Percentiles rank a stretch among this genome's conserved stretches.
phyloP scores from a whole-genome alignment of 345 rosid species.

The Salix caprea region DNA sequence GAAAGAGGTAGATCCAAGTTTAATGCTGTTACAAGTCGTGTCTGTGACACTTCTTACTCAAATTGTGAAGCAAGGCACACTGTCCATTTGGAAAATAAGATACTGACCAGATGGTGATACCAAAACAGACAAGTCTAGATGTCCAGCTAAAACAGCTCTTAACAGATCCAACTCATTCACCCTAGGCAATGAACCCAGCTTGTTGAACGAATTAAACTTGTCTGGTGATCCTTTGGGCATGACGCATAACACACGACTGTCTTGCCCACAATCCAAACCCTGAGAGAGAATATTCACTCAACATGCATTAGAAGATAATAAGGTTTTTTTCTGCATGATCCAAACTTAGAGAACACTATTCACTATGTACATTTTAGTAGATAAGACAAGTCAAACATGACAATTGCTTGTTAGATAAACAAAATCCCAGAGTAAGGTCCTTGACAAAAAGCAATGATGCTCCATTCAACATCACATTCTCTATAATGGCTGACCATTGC shows the following conservation, averaged over 20 bases:
- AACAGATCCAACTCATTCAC: slow-evolving; percentile 67
- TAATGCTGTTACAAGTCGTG: background rate
- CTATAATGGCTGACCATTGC: too few relatives aligned
- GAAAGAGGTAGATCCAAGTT: background rate
- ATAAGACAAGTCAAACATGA: background rate
- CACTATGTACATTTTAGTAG: background rate
- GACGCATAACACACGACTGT: slow-evolving; percentile 42
- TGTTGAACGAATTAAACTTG: slow-evolving; percentile 39
- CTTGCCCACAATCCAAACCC: slow-evolving; percentile 49
- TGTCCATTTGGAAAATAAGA: background rate
- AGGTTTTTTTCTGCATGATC: too few relatives aligned
- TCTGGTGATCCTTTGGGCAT: slow-evolving; percentile 49
- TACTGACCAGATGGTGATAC: slow-evolving; percentile 56
- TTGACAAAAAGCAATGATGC: too few relatives aligned
- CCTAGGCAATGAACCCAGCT: slow-evolving; percentile 50
- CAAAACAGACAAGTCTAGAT: slow-evolving; percentile 51
- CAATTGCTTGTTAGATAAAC: too few relatives aligned
- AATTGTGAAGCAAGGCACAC: background rate
- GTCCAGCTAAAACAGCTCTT: slow-evolving; percentile 63
- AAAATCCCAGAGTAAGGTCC: too few relatives aligned
- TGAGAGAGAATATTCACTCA: slow-evolving; percentile 21
- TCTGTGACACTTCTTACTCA: background rate
- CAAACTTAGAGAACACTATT: too few relatives aligned
- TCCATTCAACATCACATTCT: too few relatives aligned
- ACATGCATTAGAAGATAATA: background rate